Evolutionary conservation across 1,284 basidiomycete species (phyloP), one percentile per base, ranked within the genome.

Genomic region (Ceratobasidium papillatum): DNA sequence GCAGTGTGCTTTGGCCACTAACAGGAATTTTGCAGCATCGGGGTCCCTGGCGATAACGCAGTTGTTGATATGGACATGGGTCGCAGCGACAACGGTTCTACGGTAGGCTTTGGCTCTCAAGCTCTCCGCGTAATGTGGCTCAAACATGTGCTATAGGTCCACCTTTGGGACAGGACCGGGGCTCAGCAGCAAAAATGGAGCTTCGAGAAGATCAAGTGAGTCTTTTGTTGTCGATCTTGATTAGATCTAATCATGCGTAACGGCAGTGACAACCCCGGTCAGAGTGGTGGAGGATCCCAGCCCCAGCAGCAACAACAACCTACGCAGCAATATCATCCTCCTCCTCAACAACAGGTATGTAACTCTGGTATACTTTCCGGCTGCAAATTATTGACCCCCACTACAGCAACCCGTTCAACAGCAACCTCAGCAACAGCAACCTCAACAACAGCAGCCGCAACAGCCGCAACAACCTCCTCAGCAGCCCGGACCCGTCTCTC

Each of bases 201-300:
- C 45, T 73, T 73, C 36, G 71, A 73, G 51, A 73, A 63, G 71
- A 62, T 73, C 59, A 63, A 63, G 71, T 73, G 27, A 54, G 71
- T 22, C 41, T 3, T 27, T 54, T 62, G 5, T n/a, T 17, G 19
- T 9, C 36, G 19, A 41, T 41, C 56, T 38, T 32, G 22, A 63
- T 19, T 19, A 12, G 17, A 43, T 54, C 71, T 63, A 43, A 52
- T 45, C 27, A 34, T 14, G 7, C 4, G 19, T 41, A 11, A 17
- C 32, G n/a, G 17, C 43, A 73, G 71, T 59, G 71, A 63, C 30
- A 62, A 73, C 71, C 34, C 71, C n/a, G 71, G 71, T 14, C 30
- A 32, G 30, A 22, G 52, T 25, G 59, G 49, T 36, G 58, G 58
- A 47, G 52, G 52, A 38, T 38, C 47, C 36, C 65, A 14, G 32